Conservation (phyloP, 2,329 filamentous ascomycete species). For the Phoma sp. region DNA sequence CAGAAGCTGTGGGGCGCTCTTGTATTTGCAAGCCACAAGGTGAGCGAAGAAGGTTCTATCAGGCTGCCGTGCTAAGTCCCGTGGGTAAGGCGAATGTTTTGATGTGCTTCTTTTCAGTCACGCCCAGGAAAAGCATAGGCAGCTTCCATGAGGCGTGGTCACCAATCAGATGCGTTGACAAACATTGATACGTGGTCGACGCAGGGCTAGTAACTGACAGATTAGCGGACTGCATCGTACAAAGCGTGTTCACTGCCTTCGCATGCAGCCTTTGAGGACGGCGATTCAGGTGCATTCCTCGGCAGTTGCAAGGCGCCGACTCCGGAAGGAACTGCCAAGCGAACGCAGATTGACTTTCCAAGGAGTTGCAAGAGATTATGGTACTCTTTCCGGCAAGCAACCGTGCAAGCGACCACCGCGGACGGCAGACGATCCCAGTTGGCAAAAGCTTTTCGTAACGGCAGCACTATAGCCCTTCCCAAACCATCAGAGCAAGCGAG, state of each 20-base stretch:
- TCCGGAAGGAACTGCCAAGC: not conserved
- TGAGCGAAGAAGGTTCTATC: not conserved
- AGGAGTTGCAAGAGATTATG: not conserved
- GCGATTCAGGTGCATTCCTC: not conserved
- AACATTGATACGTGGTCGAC: not conserved
- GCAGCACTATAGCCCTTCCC: not conserved
- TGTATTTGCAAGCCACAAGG: conserved; percentile 21
- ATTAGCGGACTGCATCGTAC: not conserved
- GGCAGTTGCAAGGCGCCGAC: not conserved
- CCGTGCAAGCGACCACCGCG: no score
- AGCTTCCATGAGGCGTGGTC: not conserved
- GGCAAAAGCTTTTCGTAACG: conserved; percentile 1
- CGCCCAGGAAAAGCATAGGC: not conserved
- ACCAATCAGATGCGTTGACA: not conserved
- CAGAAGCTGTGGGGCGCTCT: conserved; percentile 14
- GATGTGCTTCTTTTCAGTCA: not conserved
- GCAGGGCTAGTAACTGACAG: not conserved
- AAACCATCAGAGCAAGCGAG: not conserved
- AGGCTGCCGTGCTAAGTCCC: not conserved
- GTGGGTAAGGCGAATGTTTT: not conserved
- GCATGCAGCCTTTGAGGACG: not conserved
- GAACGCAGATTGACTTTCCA: not conserved
- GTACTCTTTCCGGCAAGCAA: not conserved
- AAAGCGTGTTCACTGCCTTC: not conserved
- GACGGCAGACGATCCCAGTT: not conserved